Evolutionary conservation across 805 yeast genomes (phyloP).

Genomic region (Myxozyma sirexii): DNA sequence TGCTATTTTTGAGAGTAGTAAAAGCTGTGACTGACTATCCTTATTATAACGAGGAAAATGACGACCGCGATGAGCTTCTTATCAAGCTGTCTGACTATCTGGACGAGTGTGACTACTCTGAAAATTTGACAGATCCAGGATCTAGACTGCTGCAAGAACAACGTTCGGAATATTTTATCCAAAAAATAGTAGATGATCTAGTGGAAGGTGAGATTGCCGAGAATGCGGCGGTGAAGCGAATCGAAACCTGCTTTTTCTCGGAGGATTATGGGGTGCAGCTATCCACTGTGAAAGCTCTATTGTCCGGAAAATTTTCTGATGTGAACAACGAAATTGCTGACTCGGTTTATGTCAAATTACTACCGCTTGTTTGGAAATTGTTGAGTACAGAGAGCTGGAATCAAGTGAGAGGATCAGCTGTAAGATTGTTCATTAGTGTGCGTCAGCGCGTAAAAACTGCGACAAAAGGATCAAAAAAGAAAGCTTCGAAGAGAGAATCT

Average conservation of each 20-base stretch:
- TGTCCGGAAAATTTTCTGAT: background rate
- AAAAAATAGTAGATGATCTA: background rate
- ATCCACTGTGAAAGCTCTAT: background rate
- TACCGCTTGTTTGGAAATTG: conserved; percentile 9
- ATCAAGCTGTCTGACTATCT: background rate
- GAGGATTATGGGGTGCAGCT: conserved; percentile 4
- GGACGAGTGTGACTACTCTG: conserved; percentile 1
- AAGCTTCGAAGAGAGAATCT: conserved; percentile 1
- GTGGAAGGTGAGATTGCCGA: conserved; percentile 3
- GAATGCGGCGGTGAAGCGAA: conserved; percentile 2
- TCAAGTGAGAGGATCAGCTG: conserved; percentile 38
- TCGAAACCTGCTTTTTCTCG: conserved; percentile 4
- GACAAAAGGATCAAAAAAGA: background rate
- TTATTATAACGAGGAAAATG: background rate
- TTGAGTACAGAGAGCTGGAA: conserved; percentile 31
- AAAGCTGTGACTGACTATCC: conserved; percentile 5
- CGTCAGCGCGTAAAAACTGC: background rate
- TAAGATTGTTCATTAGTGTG: conserved; percentile 27
- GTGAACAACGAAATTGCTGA: background rate
- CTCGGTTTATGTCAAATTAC: background rate
- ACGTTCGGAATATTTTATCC: background rate
- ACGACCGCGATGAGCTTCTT: background rate
- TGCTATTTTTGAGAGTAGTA: conserved; percentile 14
- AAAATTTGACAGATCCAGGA: conserved; percentile 1
- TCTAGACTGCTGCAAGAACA: conserved; percentile 20